These are phyloP conservation scores for Hanseniaspora vineae DNA, from an alignment of 805 yeast genomes.

Conservation along the genomic window DNA sequence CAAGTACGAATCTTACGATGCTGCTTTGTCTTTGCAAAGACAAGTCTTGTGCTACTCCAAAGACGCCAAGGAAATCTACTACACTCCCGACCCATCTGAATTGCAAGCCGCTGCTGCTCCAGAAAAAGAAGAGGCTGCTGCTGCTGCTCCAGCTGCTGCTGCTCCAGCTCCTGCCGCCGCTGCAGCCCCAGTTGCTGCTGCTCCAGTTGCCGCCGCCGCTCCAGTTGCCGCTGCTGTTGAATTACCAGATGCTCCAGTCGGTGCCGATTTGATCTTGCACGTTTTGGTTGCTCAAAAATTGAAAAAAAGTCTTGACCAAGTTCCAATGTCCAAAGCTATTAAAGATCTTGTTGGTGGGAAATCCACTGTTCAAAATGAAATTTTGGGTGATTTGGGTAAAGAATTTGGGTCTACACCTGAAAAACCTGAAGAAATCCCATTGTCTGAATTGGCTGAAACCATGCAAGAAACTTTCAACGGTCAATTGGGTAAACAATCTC, in stretches of 20 bases:
- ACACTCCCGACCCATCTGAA: constrained; percentile 65
- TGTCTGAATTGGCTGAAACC: constrained; percentile 87
- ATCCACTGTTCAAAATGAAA: constrained; percentile 97
- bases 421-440: constrained; percentile 97
- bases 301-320: constrained; percentile 76
- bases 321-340: constrained; percentile 84
- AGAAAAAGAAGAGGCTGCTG: constrained; percentile 21
- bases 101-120: constrained; percentile 21
- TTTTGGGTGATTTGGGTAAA: constrained; percentile 95
- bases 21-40: constrained; percentile 77
- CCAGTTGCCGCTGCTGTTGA: constrained; percentile 73
- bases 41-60: constrained; percentile 91
- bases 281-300: constrained; percentile 90
- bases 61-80: constrained; percentile 93
- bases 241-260: constrained; percentile 80
- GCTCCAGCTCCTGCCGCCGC: constrained; percentile 45
- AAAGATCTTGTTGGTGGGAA: constrained; percentile 97
- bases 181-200: constrained; percentile 45
- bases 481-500: constrained; percentile 83
- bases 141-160: constrained; percentile 41
- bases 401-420: constrained; percentile 98
- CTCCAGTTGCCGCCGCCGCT: constrained; percentile 50
- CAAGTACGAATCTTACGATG: constrained; percentile 89
- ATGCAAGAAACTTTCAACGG: constrained; percentile 89
- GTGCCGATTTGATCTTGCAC: constrained; percentile 71